Evolutionary conservation across 805 yeast genomes (phyloP), one percentile per base, ranked within the genome.

Genomic region (Ogataea siamensis): DNA sequence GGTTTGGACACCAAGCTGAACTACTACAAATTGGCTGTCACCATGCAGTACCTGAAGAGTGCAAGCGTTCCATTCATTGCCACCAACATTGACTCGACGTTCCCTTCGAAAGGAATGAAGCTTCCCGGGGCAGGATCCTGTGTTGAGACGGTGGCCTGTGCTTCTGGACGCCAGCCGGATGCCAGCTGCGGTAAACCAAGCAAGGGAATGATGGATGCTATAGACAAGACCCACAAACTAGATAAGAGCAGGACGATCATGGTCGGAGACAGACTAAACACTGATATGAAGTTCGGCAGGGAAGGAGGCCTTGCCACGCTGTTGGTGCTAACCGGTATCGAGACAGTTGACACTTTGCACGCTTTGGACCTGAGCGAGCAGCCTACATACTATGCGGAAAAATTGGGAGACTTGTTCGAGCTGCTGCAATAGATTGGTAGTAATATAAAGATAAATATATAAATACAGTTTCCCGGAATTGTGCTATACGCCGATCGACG

Each of bases 101-200:
- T 80, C 68, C 99, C 99, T 2, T 77, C 84, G 42, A 81, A 85
- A 61, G 96, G 95, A 1, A 70, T 76, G 51, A 74, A 86, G 33
- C 72, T 93, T 34, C 95, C 96, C 13, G 99, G 99, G 20, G 98
- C 99, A 1, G 99, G 99, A 1, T 81, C 96, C 2, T 76, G 87
- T 47, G 80, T 91, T 29, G 85, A 87, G 49, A 73, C 88, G 0
- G 79, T 87, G 12, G 76, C 86, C 2, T 78, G 65, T 49, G 81
- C 91, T 9, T 65, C 86, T 15, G 89, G 87, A n/a, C 74, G 96
- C 49, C 66, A 74, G 45, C 98, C 99, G 1, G 80, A 80, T 38
- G 83, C 91, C 2, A 43, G 51, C 18, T 84, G 97, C 53, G 99
- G 99, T 38, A 93, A 93, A 58, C 99, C 99, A 15, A 79, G 81